These are phyloP conservation scores for Rubroboletus satanas DNA, from an alignment of 768 basidiomycete genomes.

Conservation along the genomic window DNA sequence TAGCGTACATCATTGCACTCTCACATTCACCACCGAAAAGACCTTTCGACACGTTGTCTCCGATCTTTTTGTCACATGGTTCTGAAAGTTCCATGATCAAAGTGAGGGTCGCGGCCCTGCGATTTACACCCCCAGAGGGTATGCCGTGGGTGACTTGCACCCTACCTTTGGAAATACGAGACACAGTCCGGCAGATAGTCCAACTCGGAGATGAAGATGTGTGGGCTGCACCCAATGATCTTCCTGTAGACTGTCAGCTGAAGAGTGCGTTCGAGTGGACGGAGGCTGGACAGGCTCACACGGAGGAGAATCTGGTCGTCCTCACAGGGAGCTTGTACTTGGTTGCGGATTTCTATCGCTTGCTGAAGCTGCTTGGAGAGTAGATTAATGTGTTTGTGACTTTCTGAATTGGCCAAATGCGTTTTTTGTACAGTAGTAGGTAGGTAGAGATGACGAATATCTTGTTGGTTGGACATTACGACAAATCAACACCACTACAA, in stretches of 20 bases:
- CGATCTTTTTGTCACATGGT: slow-evolving; percentile 51
- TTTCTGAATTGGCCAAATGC: not conserved
- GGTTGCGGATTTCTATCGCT: slow-evolving; percentile 86
- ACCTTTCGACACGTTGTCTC: slow-evolving; percentile 63
- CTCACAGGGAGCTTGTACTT: slow-evolving; percentile 92
- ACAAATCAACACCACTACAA: not conserved
- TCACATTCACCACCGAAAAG: slow-evolving; percentile 88
- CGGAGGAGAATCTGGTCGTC: slow-evolving; percentile 50
- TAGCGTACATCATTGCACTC: slow-evolving; percentile 75
- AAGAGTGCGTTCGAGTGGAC: slow-evolving; percentile 50
- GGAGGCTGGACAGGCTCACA: slow-evolving; percentile 11
- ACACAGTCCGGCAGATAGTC: slow-evolving; percentile 40
- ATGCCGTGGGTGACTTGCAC: slow-evolving; percentile 93
- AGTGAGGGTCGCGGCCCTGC: slow-evolving; percentile 49
- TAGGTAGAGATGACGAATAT: not conserved
- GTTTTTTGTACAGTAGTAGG: not conserved
- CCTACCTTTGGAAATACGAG: slow-evolving; percentile 45
- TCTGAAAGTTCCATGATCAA: slow-evolving; percentile 27
- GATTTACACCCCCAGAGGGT: slow-evolving; percentile 73
- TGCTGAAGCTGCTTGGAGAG: slow-evolving; percentile 24
- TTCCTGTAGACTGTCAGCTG: slow-evolving; percentile 34
- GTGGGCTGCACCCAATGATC: slow-evolving; percentile 39
- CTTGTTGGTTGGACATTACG: not conserved
- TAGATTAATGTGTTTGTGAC: not conserved
- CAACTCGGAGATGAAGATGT: slow-evolving; percentile 40